phyloP scores from a whole-genome alignment of 371 early-diverging fungal genomes.

The Saksenaea oblongispora region DNA sequence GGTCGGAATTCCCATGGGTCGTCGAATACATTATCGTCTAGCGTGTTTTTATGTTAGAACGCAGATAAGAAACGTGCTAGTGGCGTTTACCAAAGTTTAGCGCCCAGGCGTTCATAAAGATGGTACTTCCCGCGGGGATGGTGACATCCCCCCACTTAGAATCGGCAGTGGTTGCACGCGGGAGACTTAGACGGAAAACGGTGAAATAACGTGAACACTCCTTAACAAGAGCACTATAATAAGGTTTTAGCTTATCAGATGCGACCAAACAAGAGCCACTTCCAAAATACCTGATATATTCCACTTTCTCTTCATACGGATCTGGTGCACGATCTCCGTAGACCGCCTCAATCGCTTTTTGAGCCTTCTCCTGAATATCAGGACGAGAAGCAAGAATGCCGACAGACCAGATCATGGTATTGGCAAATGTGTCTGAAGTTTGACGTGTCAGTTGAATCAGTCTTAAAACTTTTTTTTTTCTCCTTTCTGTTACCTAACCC shows the following conservation, averaged over 20 bases:
- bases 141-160: background rate
- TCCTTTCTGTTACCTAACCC: background rate
- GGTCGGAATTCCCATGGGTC: constrained; percentile 3
- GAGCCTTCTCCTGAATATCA: background rate
- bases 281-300: background rate
- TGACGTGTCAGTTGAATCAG: background rate
- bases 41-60: background rate
- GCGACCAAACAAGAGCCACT: background rate
- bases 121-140: background rate
- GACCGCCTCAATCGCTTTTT: background rate
- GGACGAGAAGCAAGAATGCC: background rate
- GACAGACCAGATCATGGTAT: background rate
- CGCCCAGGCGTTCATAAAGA: constrained; percentile 1
- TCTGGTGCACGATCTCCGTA: background rate
- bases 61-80: background rate
- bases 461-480: background rate
- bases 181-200: background rate
- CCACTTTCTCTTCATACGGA: background rate
- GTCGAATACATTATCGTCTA: background rate
- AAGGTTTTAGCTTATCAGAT: background rate
- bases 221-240: background rate
- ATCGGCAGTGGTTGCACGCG: background rate
- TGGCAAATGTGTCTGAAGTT: background rate
- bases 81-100: background rate
- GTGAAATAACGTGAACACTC: constrained; percentile 1